Conservation (phyloP, 495 filamentous ascomycete species). For the Pseudotulostoma volvatum region DNA sequence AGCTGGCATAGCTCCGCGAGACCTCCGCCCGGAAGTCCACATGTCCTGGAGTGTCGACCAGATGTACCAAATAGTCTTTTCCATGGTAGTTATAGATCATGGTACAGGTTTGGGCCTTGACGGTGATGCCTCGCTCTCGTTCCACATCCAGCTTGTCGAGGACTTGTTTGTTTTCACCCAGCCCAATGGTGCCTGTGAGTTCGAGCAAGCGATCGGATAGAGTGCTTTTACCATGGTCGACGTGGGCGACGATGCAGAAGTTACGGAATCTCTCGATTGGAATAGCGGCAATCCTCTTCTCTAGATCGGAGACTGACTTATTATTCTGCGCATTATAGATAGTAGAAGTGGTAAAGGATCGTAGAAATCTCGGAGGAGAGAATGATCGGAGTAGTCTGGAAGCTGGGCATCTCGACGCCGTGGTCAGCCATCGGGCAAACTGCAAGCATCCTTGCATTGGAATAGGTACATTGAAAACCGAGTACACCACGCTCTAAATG, state of each 20-base stretch:
- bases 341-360: constrained; percentile 27
- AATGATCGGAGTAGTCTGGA: constrained; percentile 19
- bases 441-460: constrained; percentile 41
- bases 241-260: constrained; percentile 95
- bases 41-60: constrained; percentile 94
- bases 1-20: constrained; percentile 82
- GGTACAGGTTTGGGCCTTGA: constrained; percentile 95
- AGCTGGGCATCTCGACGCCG: constrained; percentile 22
- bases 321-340: constrained; percentile 21
- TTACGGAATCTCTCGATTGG: constrained; percentile 88
- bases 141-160: constrained; percentile 96
- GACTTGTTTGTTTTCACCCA: constrained; percentile 83
- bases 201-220: constrained; percentile 85
- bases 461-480: constrained; percentile 11
- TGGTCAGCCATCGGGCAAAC: constrained; percentile 34
- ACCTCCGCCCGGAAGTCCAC: constrained; percentile 97
- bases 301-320: constrained; percentile 38
- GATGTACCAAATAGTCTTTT: constrained; percentile 79
- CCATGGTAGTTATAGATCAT: constrained; percentile 87
- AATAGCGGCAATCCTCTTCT: constrained; percentile 69
- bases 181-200: constrained; percentile 81
- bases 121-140: constrained; percentile 87
- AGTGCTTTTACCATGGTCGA: constrained; percentile 96
- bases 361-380: constrained; percentile 11
- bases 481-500: not conserved